These are phyloP conservation scores for Hyphopichia homilentoma DNA, from an alignment of 805 yeast genomes.

Conservation along the genomic window DNA sequence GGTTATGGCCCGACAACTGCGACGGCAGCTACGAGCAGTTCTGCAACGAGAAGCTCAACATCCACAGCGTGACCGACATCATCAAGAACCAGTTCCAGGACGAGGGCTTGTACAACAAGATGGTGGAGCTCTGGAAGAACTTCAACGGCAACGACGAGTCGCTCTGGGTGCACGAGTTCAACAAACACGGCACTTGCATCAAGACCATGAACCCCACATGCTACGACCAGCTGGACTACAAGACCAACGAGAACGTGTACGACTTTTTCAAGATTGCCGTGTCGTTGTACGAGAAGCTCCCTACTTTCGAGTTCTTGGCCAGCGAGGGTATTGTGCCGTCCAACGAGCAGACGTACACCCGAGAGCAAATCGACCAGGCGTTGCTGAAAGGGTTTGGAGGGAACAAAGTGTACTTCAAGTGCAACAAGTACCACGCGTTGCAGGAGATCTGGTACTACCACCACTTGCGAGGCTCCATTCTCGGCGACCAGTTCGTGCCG, in stretches of 20 bases:
- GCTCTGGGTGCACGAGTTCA: constrained; percentile 42
- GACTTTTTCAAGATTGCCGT: constrained; percentile 29
- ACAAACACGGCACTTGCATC: constrained; percentile 43
- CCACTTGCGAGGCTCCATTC: constrained; percentile 68
- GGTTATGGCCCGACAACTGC: constrained; percentile 43
- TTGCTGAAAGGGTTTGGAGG: constrained; percentile 28
- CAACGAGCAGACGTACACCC: constrained; percentile 27
- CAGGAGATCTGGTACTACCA: constrained; percentile 84
- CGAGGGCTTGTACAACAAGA: constrained; percentile 20
- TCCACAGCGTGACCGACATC: constrained; percentile 22
- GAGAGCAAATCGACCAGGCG: constrained; percentile 27
- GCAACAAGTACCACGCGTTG: constrained; percentile 34
- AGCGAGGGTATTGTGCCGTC: constrained; percentile 36
- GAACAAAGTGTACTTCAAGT: constrained; percentile 31
- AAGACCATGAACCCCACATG: constrained; percentile 34
- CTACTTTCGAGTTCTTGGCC: constrained; percentile 33
- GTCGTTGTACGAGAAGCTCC: constrained; percentile 27
- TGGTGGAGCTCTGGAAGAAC: constrained; percentile 30
- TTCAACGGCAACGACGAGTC: constrained; percentile 28
- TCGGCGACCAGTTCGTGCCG: constrained; percentile 57
- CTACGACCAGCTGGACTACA: constrained; percentile 17
- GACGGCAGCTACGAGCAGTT: constrained; percentile 37
- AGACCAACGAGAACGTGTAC: constrained; percentile 20
- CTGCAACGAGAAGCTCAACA: constrained; percentile 29
- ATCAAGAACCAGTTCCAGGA: constrained; percentile 24